Percentiles rank a stretch among this genome's conserved stretches.
These are phyloP conservation scores for Poronia punctata DNA, from an alignment of 495 filamentous ascomycete genomes.

Conservation along the genomic window DNA sequence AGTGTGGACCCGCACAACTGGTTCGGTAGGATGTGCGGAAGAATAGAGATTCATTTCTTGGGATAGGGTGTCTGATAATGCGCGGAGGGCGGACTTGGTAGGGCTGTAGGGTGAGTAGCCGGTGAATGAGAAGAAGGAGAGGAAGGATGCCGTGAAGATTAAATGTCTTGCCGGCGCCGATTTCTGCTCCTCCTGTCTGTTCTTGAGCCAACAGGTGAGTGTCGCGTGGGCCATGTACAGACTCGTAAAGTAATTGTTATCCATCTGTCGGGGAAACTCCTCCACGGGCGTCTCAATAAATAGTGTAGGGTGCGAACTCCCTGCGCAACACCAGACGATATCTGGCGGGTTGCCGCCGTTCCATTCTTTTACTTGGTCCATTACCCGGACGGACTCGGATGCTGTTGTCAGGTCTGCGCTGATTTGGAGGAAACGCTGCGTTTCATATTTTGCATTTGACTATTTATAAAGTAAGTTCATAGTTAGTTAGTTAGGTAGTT, in stretches of 20 bases:
- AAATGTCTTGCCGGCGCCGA: conserved; percentile 51
- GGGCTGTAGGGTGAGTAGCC: conserved; percentile 74
- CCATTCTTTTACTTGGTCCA: conserved; percentile 63
- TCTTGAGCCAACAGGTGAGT: conserved; percentile 44
- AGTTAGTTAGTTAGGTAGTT: not conserved
- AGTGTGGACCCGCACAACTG: conserved; percentile 60
- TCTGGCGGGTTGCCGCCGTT: conserved; percentile 65
- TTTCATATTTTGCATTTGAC: conserved; percentile 40
- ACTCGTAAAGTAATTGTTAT: conserved; percentile 75
- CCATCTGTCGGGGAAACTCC: conserved; percentile 63
- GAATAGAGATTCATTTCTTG: conserved; percentile 76
- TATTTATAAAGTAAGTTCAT: conserved; percentile 25
- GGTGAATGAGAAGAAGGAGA: conserved; percentile 62
- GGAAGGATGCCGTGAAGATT: conserved; percentile 68
- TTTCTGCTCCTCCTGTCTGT: not conserved
- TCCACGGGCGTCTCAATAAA: conserved; percentile 63
- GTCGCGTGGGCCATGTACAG: conserved; percentile 67
- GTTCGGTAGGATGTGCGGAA: conserved; percentile 29
- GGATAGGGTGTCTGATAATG: conserved; percentile 64
- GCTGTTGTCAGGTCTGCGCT: conserved; percentile 64
- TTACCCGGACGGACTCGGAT: conserved; percentile 53
- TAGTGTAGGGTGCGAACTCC: conserved; percentile 57
- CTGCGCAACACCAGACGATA: conserved; percentile 78
- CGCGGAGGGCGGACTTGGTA: conserved; percentile 70
- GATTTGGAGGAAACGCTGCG: conserved; percentile 68